These are phyloP conservation scores for Suhomyces bolitotheri DNA, from an alignment of 1,139 yeast species.

Conservation along the genomic window DNA sequence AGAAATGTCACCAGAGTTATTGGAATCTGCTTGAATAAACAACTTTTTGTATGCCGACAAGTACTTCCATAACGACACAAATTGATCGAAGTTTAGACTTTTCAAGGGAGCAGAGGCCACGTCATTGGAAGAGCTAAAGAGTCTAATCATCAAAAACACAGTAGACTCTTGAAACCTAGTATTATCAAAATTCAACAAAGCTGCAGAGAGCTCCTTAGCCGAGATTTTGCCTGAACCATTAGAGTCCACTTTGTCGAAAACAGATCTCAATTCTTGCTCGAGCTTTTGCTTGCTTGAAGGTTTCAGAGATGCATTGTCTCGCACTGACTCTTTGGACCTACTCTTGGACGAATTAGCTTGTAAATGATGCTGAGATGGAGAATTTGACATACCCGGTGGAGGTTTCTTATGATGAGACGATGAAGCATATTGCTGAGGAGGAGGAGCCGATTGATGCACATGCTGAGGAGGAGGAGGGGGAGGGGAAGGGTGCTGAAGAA, in stretches of 20 bases:
- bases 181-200: constrained; percentile 64
- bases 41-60: constrained; percentile 70
- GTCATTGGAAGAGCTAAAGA: constrained; percentile 51
- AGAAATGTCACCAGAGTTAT: constrained; percentile 61
- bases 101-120: constrained; percentile 38
- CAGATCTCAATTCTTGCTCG: constrained; percentile 51
- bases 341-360: constrained; percentile 5
- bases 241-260: constrained; percentile 57
- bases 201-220: constrained; percentile 59
- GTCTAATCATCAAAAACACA: constrained; percentile 61
- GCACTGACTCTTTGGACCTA: constrained; percentile 8
- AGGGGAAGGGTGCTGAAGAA: constrained; percentile 8
- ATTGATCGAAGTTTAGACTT: constrained; percentile 59
- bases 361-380: constrained; percentile 8
- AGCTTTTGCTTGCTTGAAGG: constrained; percentile 35
- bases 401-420: constrained; percentile 16
- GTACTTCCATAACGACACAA: constrained; percentile 71
- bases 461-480: constrained; percentile 6
- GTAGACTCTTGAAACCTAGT: constrained; percentile 66
- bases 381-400: constrained; percentile 10
- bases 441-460: constrained; percentile 8
- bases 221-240: constrained; percentile 58
- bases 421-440: constrained; percentile 6
- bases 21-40: constrained; percentile 62
- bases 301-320: constrained; percentile 15